Evolutionary conservation across 2,329 filamentous ascomycete species (phyloP).

Genomic region (Colletotrichum sp.): DNA sequence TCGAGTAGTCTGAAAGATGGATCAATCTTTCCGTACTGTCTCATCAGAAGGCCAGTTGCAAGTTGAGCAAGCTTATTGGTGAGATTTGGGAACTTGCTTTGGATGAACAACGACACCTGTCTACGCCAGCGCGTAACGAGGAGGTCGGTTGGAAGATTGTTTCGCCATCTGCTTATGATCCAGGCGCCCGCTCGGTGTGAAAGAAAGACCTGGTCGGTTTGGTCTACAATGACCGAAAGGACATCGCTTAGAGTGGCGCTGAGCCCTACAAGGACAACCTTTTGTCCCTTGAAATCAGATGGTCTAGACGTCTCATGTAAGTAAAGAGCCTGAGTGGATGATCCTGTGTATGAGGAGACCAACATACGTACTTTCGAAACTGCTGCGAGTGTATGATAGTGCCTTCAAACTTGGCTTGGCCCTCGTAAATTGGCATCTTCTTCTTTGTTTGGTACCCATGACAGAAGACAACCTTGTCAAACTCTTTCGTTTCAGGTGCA

Average conservation of each 20-base stretch:
- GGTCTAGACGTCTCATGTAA: conserved; percentile 20
- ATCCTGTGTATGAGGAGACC: neutral
- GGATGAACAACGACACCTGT: conserved; percentile 31
- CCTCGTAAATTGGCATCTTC: conserved; percentile 38
- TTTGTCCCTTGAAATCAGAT: conserved; percentile 41
- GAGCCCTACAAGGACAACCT: conserved; percentile 47
- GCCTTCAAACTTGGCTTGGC: conserved; percentile 40
- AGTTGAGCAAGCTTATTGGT: conserved; percentile 16
- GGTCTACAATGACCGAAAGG: conserved; percentile 34
- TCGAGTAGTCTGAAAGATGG: conserved; percentile 31
- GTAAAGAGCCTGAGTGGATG: accelerated
- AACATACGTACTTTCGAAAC: conserved; percentile 33
- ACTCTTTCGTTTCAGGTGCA: conserved; percentile 25
- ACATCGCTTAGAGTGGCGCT: conserved; percentile 43
- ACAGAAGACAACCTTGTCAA: conserved; percentile 43
- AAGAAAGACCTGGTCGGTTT: conserved; percentile 43
- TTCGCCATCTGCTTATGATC: conserved; percentile 33
- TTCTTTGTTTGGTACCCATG: conserved; percentile 37
- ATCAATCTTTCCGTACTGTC: conserved; percentile 25
- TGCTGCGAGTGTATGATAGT: conserved; percentile 41
- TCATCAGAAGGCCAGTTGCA: neutral
- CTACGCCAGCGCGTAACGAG: conserved; percentile 35
- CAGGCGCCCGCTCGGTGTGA: conserved; percentile 43
- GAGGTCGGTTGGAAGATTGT: conserved; percentile 40
- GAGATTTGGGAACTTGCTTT: conserved; percentile 18